phyloP scores from a whole-genome alignment of 768 basidiomycete species.

The Suillus variegatus region DNA sequence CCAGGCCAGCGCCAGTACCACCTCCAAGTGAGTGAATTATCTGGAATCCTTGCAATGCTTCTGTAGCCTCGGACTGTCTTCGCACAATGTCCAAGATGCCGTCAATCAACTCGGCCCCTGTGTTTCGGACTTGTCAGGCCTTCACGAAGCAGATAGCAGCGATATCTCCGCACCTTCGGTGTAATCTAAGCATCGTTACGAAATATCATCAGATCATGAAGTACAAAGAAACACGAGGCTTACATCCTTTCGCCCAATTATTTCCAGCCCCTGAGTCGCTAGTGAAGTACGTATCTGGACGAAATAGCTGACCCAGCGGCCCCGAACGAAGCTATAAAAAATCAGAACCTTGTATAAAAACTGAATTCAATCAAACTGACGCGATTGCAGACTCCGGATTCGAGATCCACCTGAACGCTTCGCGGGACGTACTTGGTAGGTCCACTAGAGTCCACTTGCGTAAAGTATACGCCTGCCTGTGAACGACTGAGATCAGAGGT shows the following conservation, averaged over 20 bases:
- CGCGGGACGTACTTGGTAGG: constrained; percentile 83
- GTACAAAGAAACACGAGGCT: constrained; percentile 31
- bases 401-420: constrained; percentile 88
- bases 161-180: constrained; percentile 67
- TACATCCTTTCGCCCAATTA: constrained; percentile 96
- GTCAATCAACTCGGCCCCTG: constrained; percentile 91
- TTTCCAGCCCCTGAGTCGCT: constrained; percentile 75
- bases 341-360: constrained; percentile 8
- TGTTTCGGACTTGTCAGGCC: not conserved
- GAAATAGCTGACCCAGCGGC: constrained; percentile 71
- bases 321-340: constrained; percentile 63
- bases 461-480: constrained; percentile 83
- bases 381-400: constrained; percentile 81
- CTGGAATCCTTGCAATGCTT: constrained; percentile 91
- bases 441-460: constrained; percentile 56
- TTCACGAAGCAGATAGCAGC: not conserved
- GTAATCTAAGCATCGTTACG: constrained; percentile 56
- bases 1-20: constrained; percentile 87
- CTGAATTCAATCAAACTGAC: constrained; percentile 40
- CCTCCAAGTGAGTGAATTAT: constrained; percentile 89
- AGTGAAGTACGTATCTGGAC: constrained; percentile 83
- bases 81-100: constrained; percentile 81
- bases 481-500: constrained; percentile 3
- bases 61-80: constrained; percentile 77
- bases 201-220: constrained; percentile 8